Base-by-base conservation (phyloP, 176 grass and related monocot species). In the Juncus effusus region DNA sequence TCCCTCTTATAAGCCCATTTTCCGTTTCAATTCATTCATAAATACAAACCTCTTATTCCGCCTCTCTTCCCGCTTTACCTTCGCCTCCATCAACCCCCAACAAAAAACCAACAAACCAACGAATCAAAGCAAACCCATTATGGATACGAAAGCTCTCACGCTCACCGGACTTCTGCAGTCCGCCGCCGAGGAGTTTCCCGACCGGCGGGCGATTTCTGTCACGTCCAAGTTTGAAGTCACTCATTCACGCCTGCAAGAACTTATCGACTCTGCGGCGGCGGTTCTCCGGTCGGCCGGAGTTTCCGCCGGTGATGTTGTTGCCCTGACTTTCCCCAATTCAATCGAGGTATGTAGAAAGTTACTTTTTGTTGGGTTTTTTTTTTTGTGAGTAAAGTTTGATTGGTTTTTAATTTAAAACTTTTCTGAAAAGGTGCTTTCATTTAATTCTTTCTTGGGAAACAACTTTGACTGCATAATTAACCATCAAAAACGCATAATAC, bases 321-420 rank as follows among this genome's bases (percentile, higher is more conserved):
- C 88, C 15, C 75, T 99, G 52, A 37, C 69, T 51, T 99, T 99
- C 78, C 88, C 88, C 56, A 99, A 93, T 77, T 92, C 94, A 38
- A 35, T 85, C 64, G 94, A 99, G 83, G 85, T 79, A 50, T 8
- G 19, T 40, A 1, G 0, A 39, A 55, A 7, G 3, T 37, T 51
- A 16, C 10, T 36, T 53, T 16, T 47, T 28, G 19, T 28, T 28
- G 19, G 19, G 19, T 28, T 64, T 38, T 15, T 57, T 51, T 15
- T 28, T 28, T 28, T 28, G 0, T 28, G 19, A 28, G 19, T 28
- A 28, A 28, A 28, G 19, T 28, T 28, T 28, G 19, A 3, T 10
- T 57, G 19, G 4, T 10, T 57, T 10, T 70, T 54, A 51, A 2
- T 2, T 5, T 47, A 16, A 10, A 40, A 11, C 49, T 40, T 53